Conservation (phyloP, 768 basidiomycete species). For the Suillus decipiens region DNA sequence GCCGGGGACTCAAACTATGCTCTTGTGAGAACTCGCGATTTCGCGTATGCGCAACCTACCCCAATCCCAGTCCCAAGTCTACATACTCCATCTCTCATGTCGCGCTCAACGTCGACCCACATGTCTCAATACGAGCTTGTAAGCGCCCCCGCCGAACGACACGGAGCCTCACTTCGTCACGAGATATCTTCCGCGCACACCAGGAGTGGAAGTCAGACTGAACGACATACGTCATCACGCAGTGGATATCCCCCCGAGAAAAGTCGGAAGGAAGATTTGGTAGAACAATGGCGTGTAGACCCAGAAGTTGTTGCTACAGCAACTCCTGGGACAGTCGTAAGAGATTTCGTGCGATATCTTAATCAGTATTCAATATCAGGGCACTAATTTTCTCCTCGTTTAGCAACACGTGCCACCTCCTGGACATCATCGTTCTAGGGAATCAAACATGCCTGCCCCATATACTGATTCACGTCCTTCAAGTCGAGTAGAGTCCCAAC, state of each 20-base stretch:
- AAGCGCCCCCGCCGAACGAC: constrained; percentile 22
- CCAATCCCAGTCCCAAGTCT: constrained; percentile 13
- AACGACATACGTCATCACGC: constrained; percentile 20
- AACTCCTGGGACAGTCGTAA: constrained; percentile 23
- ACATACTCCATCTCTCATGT: constrained; percentile 25
- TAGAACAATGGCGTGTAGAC: constrained; percentile 35
- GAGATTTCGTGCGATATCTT: constrained; percentile 8
- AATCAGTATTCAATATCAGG: constrained; percentile 14
- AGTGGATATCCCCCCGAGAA: constrained; percentile 20
- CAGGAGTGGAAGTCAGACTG: constrained; percentile 27
- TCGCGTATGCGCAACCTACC: constrained; percentile 26
- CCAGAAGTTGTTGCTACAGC: constrained; percentile 22
- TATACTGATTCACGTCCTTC: constrained; percentile 22
- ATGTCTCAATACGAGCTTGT: constrained; percentile 35
- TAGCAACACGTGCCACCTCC: neutral
- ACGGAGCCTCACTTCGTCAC: constrained; percentile 26
- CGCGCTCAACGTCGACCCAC: constrained; percentile 29
- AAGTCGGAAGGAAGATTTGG: constrained; percentile 29
- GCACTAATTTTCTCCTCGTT: constrained; percentile 12
- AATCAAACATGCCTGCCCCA: constrained; percentile 30
- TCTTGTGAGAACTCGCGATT: constrained; percentile 30
- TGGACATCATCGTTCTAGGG: constrained; percentile 34
- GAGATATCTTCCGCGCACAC: constrained; percentile 24
- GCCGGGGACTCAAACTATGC: constrained; percentile 15
- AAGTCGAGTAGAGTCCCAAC: constrained; percentile 11